phyloP scores from a whole-genome alignment of 306 rosid species.

The Crotalaria pallida region DNA sequence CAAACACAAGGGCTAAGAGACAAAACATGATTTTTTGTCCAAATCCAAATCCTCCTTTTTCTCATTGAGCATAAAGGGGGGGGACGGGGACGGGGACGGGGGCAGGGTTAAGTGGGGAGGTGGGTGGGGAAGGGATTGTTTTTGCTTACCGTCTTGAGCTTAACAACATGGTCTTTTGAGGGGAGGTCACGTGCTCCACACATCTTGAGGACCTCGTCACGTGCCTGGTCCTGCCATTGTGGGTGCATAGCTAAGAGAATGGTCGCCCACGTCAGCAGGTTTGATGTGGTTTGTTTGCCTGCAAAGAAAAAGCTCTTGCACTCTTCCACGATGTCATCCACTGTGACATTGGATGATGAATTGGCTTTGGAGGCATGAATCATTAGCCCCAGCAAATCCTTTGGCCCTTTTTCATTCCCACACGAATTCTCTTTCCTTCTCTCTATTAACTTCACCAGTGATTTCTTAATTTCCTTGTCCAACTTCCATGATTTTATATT shows the following conservation, averaged over 20 bases:
- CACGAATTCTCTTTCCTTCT: constrained; percentile 27
- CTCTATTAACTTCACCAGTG: constrained; percentile 51
- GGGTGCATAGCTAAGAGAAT: constrained; percentile 96
- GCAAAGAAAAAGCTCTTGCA: constrained; percentile 99
- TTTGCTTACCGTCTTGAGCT: constrained; percentile 84
- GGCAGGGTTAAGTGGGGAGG: too few relatives aligned
- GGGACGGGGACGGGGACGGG: too few relatives aligned
- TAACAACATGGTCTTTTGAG: constrained; percentile 59
- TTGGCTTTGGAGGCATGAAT: constrained; percentile 50
- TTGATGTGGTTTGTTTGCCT: constrained; percentile 97
- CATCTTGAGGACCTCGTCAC: constrained; percentile 72
- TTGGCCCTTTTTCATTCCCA: constrained; percentile 29
- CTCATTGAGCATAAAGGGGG: background rate
- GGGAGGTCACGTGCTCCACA: constrained; percentile 92
- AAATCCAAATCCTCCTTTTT: constrained; percentile 11
- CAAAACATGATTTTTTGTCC: constrained; percentile 35
- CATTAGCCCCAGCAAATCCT: constrained; percentile 83
- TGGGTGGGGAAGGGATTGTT: background rate
- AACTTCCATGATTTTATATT: constrained; percentile 77
- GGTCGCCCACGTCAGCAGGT: constrained; percentile 97
- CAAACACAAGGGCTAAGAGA: constrained; percentile 32
- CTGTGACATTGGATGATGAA: constrained; percentile 39
- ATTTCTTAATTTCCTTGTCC: constrained; percentile 60
- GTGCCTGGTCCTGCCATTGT: constrained; percentile 89
- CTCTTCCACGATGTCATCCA: constrained; percentile 89